phyloP scores from a whole-genome alignment of 2,329 filamentous ascomycete species.

The Ophiostoma piceae region DNA sequence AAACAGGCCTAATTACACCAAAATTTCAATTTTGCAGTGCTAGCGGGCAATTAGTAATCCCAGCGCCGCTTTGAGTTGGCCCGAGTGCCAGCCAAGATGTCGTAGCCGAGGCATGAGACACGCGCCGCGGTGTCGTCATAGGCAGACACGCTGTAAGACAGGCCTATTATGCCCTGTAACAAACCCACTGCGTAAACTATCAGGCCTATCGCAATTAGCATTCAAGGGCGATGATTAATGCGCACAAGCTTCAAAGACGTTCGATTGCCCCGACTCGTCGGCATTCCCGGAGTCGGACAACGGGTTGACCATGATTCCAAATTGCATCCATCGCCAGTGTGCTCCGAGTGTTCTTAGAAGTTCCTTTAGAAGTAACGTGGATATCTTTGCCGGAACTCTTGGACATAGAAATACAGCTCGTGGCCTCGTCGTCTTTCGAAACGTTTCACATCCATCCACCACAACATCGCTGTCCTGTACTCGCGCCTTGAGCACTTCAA shows the following conservation, averaged over 20 bases:
- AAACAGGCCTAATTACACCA: neutral
- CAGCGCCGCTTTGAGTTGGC: constrained; percentile 1
- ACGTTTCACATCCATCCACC: neutral
- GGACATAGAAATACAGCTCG: neutral
- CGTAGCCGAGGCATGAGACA: constrained; percentile 16
- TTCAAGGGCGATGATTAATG: neutral
- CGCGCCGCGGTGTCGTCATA: constrained; percentile 17
- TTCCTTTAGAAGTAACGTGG: neutral
- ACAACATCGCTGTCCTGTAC: neutral
- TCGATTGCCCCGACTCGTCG: constrained; percentile 4
- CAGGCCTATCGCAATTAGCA: neutral
- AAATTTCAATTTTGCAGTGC: neutral
- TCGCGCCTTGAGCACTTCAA: neutral
- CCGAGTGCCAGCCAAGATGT: neutral
- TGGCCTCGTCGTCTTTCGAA: neutral
- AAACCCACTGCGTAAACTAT: too few species aligned
- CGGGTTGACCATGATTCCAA: constrained; percentile 16
- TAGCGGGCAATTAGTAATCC: constrained; percentile 20
- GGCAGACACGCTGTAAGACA: neutral
- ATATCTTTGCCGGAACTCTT: neutral
- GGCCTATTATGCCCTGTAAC: neutral
- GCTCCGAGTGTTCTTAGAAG: neutral
- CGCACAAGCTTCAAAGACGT: neutral
- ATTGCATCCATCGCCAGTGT: neutral
- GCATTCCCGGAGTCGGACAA: constrained; percentile 12